Evolutionary conservation across 345 rosid species (phyloP).

Genomic region (Eucalyptus marginata): DNA sequence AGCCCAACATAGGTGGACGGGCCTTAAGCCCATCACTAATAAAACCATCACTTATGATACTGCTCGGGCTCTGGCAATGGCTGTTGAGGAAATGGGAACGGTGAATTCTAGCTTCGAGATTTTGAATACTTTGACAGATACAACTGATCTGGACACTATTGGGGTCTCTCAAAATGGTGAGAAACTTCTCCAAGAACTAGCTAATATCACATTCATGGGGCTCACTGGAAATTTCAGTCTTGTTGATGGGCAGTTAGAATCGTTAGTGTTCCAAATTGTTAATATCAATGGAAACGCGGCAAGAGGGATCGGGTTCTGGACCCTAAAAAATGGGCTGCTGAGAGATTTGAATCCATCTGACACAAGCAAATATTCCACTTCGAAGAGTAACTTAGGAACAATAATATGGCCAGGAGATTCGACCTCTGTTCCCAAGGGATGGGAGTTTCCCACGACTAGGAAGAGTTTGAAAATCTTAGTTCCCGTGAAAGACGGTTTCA

Average conservation of each 20-base stretch:
- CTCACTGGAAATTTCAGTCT: neutral
- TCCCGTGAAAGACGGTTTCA: neutral
- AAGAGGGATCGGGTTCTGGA: neutral
- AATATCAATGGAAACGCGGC: neutral
- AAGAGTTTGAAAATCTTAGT: neutral
- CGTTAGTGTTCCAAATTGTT: too few species aligned
- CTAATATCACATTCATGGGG: too few species aligned
- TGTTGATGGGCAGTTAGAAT: neutral
- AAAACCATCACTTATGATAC: too few species aligned
- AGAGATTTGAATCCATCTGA: neutral
- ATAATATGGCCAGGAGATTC: neutral
- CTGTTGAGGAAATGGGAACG: too few species aligned
- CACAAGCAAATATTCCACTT: neutral
- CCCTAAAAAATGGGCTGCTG: neutral
- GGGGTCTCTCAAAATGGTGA: too few species aligned
- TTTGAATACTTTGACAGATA: too few species aligned
- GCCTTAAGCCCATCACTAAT: too few species aligned
- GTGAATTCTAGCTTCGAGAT: too few species aligned
- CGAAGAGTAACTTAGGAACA: too few species aligned
- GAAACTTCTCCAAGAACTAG: too few species aligned
- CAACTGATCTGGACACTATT: too few species aligned
- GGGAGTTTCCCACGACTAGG: neutral
- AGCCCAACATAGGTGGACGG: too few species aligned
- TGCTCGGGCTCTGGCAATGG: neutral
- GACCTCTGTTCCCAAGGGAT: neutral